A percentile compares a stretch with the other conserved stretches of the same genome.
These are phyloP conservation scores for Phytophthora multivora DNA, from an alignment of 352 stramenopile genomes.

Conservation along the genomic window DNA sequence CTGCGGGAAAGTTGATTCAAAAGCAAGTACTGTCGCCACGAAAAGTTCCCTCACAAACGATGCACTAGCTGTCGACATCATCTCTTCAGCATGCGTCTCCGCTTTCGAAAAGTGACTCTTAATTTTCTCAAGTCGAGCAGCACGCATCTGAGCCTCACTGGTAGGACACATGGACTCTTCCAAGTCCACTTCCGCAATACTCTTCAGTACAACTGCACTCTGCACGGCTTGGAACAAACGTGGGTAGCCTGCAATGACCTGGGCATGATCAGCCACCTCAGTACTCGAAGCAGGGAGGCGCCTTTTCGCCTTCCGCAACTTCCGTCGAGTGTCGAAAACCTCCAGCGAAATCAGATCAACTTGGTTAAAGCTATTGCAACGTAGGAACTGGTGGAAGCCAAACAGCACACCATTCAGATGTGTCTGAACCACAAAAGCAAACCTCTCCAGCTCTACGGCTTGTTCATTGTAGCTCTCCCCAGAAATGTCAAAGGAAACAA, in stretches of 20 bases:
- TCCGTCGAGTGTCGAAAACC: constrained; percentile 75
- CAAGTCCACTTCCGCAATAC: constrained; percentile 61
- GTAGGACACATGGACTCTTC: constrained; percentile 61
- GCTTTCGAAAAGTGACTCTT: constrained; percentile 48
- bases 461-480: constrained; percentile 10
- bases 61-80: constrained; percentile 24
- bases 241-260: constrained; percentile 50
- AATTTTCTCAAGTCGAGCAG: constrained; percentile 51
- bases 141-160: constrained; percentile 58
- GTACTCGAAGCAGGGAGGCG: constrained; percentile 9
- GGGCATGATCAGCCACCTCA: constrained; percentile 53
- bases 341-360: constrained; percentile 75
- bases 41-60: constrained; percentile 53
- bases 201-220: constrained; percentile 61
- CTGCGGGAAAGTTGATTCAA: constrained; percentile 47
- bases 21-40: constrained; percentile 58
- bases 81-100: constrained; percentile 18
- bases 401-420: constrained; percentile 74
- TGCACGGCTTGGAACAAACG: constrained; percentile 66
- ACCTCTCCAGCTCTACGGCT: constrained; percentile 47
- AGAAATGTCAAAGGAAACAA: constrained; percentile 21
- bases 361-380: constrained; percentile 80
- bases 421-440: constrained; percentile 57
- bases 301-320: constrained; percentile 49
- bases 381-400: constrained; percentile 79